phyloP scores from a whole-genome alignment of 2,329 filamentous ascomycete genomes.

The Penicillium brevicompactum region DNA sequence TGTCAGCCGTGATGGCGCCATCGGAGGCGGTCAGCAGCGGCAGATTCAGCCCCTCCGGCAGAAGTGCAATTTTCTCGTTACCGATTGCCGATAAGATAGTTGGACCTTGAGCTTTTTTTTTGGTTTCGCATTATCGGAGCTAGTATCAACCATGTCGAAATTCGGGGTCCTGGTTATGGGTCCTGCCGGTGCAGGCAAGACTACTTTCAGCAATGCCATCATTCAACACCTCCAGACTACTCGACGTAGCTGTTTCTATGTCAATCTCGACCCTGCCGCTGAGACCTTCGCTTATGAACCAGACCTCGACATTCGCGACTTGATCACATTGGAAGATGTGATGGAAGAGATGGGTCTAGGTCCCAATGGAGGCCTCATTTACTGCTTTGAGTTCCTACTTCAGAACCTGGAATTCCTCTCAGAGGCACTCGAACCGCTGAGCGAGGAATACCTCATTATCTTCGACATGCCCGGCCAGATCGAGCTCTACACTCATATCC shows the following conservation, averaged over 20 bases:
- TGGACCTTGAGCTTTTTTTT: background rate
- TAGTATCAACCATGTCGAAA: slow-evolving; percentile 70
- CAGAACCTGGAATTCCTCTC: slow-evolving; percentile 92
- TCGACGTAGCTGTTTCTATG: slow-evolving; percentile 92
- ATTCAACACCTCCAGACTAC: slow-evolving; percentile 91
- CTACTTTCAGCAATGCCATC: slow-evolving; percentile 90
- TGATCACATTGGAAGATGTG: slow-evolving; percentile 90
- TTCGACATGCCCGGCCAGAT: slow-evolving; percentile 99
- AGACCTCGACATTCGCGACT: slow-evolving; percentile 91
- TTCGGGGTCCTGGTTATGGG: slow-evolving; percentile 96
- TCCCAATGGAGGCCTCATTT: slow-evolving; percentile 89
- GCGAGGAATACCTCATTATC: slow-evolving; percentile 94
- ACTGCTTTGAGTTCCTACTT: slow-evolving; percentile 94
- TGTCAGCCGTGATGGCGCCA: slow-evolving; percentile 33
- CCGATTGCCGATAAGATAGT: slow-evolving; percentile 23
- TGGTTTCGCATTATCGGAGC: background rate
- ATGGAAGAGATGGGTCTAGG: slow-evolving; percentile 94
- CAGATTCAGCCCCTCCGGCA: slow-evolving; percentile 22
- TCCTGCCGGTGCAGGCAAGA: slow-evolving; percentile 93
- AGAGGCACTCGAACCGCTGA: slow-evolving; percentile 78
- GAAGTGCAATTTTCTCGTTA: slow-evolving; percentile 16
- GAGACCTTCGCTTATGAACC: slow-evolving; percentile 89
- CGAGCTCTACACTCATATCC: slow-evolving; percentile 96
- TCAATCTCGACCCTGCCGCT: slow-evolving; percentile 96
- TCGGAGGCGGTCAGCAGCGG: slow-evolving; percentile 28